Conservation (phyloP, 2,329 filamentous ascomycete genomes). For the Epichloe sp. region DNA sequence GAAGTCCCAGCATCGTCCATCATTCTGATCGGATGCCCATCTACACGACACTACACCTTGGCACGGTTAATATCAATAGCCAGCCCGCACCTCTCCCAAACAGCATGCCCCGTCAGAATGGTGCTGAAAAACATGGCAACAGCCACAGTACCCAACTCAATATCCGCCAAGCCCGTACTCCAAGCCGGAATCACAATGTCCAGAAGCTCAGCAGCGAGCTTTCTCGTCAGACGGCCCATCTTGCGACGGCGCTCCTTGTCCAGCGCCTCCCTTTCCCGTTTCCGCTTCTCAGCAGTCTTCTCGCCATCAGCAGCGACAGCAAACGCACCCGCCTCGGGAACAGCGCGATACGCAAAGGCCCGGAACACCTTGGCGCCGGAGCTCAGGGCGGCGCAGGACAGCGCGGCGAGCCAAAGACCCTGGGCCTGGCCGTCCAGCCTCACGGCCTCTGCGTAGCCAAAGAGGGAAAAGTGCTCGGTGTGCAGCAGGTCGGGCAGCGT, state of each 20-base stretch:
- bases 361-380: conserved; percentile 29
- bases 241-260: conserved; percentile 17
- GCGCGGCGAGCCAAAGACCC: conserved; percentile 55
- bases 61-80: conserved; percentile 10
- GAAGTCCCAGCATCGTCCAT: too few species aligned
- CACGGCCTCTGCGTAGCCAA: conserved; percentile 35
- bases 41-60: not conserved
- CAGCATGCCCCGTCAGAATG: conserved; percentile 42
- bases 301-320: conserved; percentile 5
- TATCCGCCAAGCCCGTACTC: conserved; percentile 46
- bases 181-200: conserved; percentile 51
- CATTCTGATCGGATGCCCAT: too few species aligned
- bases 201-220: conserved; percentile 41
- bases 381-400: conserved; percentile 37
- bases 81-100: conserved; percentile 41
- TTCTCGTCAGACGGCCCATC: conserved; percentile 26
- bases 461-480: conserved; percentile 33
- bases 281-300: conserved; percentile 18
- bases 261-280: conserved; percentile 20
- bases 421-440: conserved; percentile 45
- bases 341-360: conserved; percentile 22
- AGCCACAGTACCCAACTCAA: conserved; percentile 39
- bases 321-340: conserved; percentile 18
- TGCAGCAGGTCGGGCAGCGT: conserved; percentile 43
- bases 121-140: conserved; percentile 49